A percentile compares a stretch with the other conserved stretches of the same genome.
Conservation (phyloP, 495 filamentous ascomycete species). For the Aspergillus affinis region DNA sequence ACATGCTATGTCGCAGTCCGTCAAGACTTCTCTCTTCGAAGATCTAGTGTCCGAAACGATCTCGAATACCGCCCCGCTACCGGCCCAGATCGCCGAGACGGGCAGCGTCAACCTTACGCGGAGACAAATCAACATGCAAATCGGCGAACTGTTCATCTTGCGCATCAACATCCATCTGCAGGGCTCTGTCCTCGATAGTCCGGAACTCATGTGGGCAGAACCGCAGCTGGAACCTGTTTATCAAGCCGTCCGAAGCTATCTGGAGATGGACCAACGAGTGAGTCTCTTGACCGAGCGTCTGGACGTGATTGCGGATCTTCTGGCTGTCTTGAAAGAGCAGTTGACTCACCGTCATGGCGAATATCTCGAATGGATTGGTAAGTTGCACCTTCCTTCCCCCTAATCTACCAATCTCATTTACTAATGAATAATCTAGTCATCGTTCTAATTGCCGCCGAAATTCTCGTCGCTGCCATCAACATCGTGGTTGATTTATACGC, state of each 20-base stretch:
- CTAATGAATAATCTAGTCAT: slow-evolving; percentile 60
- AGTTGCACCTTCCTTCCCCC: slow-evolving; percentile 24
- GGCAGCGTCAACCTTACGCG: slow-evolving; percentile 84
- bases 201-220: slow-evolving; percentile 97
- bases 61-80: slow-evolving; percentile 82
- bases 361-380: slow-evolving; percentile 94
- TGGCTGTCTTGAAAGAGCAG: slow-evolving; percentile 95
- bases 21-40: slow-evolving; percentile 96
- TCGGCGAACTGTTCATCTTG: slow-evolving; percentile 95
- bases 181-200: slow-evolving; percentile 93
- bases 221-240: slow-evolving; percentile 95
- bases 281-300: slow-evolving; percentile 83
- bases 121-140: slow-evolving; percentile 94
- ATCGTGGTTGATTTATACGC: slow-evolving; percentile 95
- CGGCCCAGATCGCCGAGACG: slow-evolving; percentile 83
- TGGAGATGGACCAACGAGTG: slow-evolving; percentile 98
- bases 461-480: slow-evolving; percentile 91
- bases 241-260: slow-evolving; percentile 87
- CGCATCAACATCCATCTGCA: slow-evolving; percentile 98
- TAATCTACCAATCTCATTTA: slow-evolving; percentile 7
- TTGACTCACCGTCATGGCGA: slow-evolving; percentile 94
- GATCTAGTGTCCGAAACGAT: slow-evolving; percentile 94
- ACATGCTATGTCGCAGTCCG: slow-evolving; percentile 90
- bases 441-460: slow-evolving; percentile 92
- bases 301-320: slow-evolving; percentile 89